phyloP scores from a whole-genome alignment of 2,329 filamentous ascomycete genomes.

The Paracorniculantispora psalliotae region DNA sequence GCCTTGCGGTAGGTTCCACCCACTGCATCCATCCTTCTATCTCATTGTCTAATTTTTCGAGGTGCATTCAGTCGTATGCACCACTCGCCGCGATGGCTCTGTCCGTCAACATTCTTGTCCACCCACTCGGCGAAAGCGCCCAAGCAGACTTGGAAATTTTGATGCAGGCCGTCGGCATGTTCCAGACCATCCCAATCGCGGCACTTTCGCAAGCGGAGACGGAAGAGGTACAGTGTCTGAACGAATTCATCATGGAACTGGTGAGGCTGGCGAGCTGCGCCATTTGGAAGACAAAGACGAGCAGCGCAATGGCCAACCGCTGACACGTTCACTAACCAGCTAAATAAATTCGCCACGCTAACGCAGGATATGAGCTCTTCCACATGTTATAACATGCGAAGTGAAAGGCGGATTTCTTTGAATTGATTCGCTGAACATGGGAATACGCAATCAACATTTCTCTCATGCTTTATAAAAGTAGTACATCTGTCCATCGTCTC shows the following conservation, averaged over 20 bases:
- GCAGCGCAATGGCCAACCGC: neutral
- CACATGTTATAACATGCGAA: no score
- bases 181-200: constrained; percentile 3
- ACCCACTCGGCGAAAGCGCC: neutral
- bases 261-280: constrained; percentile 10
- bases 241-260: constrained; percentile 13
- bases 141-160: constrained; percentile 20
- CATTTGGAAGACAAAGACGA: constrained; percentile 11
- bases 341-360: no score
- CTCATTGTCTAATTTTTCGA: no score
- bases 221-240: neutral
- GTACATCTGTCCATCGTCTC: no score
- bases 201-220: neutral
- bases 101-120: constrained; percentile 16
- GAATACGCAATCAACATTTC: no score
- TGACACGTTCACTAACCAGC: no score
- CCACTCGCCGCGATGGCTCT: constrained; percentile 15
- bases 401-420: no score
- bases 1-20: neutral
- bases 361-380: no score
- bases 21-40: neutral
- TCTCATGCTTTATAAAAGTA: no score
- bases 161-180: neutral
- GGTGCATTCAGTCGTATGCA: constrained; percentile 11
- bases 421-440: no score